Evolutionary conservation across 2,329 filamentous ascomycete species (phyloP), one percentile per base, ranked within the genome.

Genomic region (Herpotrichia juniperi): DNA sequence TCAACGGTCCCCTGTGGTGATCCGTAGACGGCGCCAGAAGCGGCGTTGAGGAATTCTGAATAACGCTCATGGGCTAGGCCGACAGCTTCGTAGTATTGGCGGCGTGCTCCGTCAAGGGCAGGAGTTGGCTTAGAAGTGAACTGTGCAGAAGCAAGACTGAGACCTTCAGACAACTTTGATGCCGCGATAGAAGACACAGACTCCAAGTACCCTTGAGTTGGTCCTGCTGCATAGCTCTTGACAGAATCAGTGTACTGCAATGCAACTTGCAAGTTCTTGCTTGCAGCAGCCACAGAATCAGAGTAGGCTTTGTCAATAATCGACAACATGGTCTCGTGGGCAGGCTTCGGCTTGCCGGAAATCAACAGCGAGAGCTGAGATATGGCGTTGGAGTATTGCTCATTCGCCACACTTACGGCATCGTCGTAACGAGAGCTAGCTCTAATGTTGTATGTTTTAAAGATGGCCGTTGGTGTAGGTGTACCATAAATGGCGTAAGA

Each of bases 61-160:
- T 94, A 94, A 31, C 87, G 85, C 37, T 87, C 90, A 64, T 96
- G 88, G 1, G 91, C 91, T 39, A 91, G 73, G 24, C 91, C 91
- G 21, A 94, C 74, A 10, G 87, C 90, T 57, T 91, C 88, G 62
- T 91, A 93, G 72, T 93, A 93, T 51, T 88, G 77, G 80, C 87
- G 68, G 79, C 84, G 68, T 77, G 84, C 75, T 80, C 83, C 78
- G 75, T 87, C 72, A 76, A 87, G 58, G 69, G 80, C 77, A 24
- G 78, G 76, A 1, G 87, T 86, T 1, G 87, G 82, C 34, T 87
- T 83, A 12, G 85, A 80, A 44, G 86, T 81, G 60, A 90, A 90
- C 53, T 91, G 88, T 30, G 86, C 81, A 46, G 88, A 88, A 6
- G 90, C 90, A 67, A 82, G 82, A 46, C 82, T 81, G 4, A 90